Evolutionary conservation across 208 protist genomes (phyloP).

Genomic region (Kentomonas sorsogonicus): DNA sequence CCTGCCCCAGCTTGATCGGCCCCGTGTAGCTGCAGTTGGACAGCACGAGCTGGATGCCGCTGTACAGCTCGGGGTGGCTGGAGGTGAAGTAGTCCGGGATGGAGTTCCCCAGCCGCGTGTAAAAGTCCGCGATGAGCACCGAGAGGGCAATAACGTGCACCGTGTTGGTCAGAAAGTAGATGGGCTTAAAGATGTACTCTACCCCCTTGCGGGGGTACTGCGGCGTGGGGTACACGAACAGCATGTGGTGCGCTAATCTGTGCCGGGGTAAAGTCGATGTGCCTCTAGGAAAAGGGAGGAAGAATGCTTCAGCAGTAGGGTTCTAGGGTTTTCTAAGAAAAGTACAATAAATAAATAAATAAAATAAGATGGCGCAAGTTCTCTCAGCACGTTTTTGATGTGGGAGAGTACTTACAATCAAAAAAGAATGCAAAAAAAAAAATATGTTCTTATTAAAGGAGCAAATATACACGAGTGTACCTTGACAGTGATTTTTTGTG

Average conservation of each 20-base stretch:
- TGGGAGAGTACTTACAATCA: no score
- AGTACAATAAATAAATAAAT: background rate
- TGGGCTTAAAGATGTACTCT: slow-evolving; percentile 58
- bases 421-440: background rate
- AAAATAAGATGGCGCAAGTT: no score
- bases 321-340: no score
- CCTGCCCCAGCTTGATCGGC: slow-evolving; percentile 30
- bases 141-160: slow-evolving; percentile 41
- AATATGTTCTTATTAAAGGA: background rate
- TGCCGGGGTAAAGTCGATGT: no score
- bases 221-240: slow-evolving; percentile 69
- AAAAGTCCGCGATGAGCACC: slow-evolving; percentile 65
- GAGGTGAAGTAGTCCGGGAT: slow-evolving; percentile 58
- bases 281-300: no score
- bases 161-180: slow-evolving; percentile 52
- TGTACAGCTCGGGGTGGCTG: slow-evolving; percentile 24
- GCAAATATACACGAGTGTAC: no score
- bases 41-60: slow-evolving; percentile 41
- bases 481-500: background rate
- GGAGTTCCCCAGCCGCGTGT: slow-evolving; percentile 40
- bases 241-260: slow-evolving; percentile 30
- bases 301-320: no score
- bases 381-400: no score
- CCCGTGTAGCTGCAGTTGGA: slow-evolving; percentile 53
- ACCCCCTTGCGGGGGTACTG: slow-evolving; percentile 57